phyloP scores from a whole-genome alignment of 1,284 basidiomycete genomes.

The Moesziomyces aphidis region DNA sequence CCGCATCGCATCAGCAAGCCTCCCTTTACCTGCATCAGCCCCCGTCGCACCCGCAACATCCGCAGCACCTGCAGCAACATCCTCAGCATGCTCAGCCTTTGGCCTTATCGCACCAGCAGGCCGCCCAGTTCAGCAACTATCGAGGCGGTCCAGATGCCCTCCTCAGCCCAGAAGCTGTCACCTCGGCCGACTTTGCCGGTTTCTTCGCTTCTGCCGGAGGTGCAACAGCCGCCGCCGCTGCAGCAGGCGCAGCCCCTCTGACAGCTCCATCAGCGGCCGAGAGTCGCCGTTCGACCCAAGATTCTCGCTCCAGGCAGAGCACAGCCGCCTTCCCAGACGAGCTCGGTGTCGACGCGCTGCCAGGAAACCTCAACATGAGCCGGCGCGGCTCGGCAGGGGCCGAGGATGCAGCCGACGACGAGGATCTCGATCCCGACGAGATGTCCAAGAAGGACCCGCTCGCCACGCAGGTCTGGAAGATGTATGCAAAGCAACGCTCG shows the following conservation, averaged over 20 bases:
- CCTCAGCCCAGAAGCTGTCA: slow-evolving; percentile 25
- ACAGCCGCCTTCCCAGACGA: slow-evolving; percentile 30
- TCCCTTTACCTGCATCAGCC: slow-evolving; percentile 15
- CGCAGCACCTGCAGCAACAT: slow-evolving; percentile 29
- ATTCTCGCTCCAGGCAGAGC: slow-evolving; percentile 30
- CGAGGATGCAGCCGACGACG: slow-evolving; percentile 42
- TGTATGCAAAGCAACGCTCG: slow-evolving; percentile 90
- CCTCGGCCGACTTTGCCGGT: slow-evolving; percentile 28
- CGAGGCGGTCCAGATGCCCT: slow-evolving; percentile 23
- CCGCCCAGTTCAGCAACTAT: slow-evolving; percentile 31
- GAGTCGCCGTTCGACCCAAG: slow-evolving; percentile 18
- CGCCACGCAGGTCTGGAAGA: slow-evolving; percentile 95
- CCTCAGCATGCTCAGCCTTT: slow-evolving; percentile 13
- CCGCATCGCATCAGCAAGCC: slow-evolving; percentile 6
- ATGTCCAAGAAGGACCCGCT: slow-evolving; percentile 80
- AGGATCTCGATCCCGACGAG: slow-evolving; percentile 59
- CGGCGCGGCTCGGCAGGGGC: slow-evolving; percentile 54
- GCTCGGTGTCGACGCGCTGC: slow-evolving; percentile 10
- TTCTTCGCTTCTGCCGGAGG: slow-evolving; percentile 14
- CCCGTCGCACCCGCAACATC: slow-evolving; percentile 12
- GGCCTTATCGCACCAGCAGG: not conserved
- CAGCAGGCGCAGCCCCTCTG: slow-evolving; percentile 1
- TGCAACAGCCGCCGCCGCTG: slow-evolving; percentile 1
- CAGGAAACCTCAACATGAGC: slow-evolving; percentile 39
- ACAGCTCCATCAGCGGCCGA: not conserved